phyloP scores from a whole-genome alignment of 2,329 filamentous ascomycete species.

The Dothidotthia symphoricarpi region DNA sequence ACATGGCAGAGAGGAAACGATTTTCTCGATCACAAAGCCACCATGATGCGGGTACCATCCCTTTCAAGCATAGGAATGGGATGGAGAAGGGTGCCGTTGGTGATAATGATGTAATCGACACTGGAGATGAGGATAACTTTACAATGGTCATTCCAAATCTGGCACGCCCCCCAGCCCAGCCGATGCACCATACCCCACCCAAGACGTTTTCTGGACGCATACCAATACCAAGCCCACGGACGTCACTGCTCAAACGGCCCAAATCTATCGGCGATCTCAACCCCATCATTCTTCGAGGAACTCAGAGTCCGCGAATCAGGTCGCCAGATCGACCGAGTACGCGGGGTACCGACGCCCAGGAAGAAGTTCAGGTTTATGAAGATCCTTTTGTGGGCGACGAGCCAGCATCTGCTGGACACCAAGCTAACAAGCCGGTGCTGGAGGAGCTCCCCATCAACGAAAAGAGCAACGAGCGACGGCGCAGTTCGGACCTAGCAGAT shows the following conservation, averaged over 20 bases:
- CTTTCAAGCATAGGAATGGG: conserved; percentile 40
- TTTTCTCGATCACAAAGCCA: conserved; percentile 39
- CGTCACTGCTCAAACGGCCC: conserved; percentile 28
- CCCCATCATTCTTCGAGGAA: conserved; percentile 15
- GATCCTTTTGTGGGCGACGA: conserved; percentile 50
- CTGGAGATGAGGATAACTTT: conserved; percentile 50
- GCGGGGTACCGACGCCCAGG: conserved; percentile 33
- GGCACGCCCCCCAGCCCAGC: conserved; percentile 28
- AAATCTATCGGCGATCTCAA: conserved; percentile 30
- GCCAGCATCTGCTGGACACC: conserved; percentile 22
- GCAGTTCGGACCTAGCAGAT: conserved; percentile 28
- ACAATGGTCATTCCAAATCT: conserved; percentile 52
- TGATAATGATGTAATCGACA: conserved; percentile 40
- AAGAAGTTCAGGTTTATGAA: conserved; percentile 54
- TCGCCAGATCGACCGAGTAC: conserved; percentile 38
- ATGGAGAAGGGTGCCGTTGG: conserved; percentile 42
- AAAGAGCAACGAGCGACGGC: conserved; percentile 39
- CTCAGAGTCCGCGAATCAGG: conserved; percentile 31
- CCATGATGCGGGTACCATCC: conserved; percentile 29
- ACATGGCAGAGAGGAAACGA: conserved; percentile 50
- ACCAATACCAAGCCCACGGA: conserved; percentile 28
- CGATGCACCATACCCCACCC: conserved; percentile 33
- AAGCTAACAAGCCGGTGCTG: conserved; percentile 47
- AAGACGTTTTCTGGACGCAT: conserved; percentile 31
- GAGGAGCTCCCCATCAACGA: conserved; percentile 54